Percentiles rank a stretch among this genome's conserved stretches.
phyloP scores from a whole-genome alignment of 148 eudicot genomes.

The Nepenthes mirabilis region DNA sequence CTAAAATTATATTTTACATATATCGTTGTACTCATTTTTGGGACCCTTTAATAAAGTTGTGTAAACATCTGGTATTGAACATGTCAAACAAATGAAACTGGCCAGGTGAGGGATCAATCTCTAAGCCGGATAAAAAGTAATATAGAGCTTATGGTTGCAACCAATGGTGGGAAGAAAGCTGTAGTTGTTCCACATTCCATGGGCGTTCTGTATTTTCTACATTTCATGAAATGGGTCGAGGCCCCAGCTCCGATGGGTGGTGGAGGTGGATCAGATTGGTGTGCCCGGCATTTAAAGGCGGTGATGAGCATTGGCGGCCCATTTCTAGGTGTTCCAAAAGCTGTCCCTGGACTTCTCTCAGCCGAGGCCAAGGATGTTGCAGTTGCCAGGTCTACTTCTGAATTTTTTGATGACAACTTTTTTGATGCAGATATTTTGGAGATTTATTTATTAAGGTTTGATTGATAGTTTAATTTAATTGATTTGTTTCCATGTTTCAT shows the following conservation, averaged over 20 bases:
- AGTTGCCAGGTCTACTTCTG: conserved; percentile 55
- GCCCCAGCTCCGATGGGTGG: conserved; percentile 99
- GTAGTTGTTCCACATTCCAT: conserved; percentile 93
- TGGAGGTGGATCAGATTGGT: conserved; percentile 93
- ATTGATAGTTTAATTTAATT: too few relatives aligned
- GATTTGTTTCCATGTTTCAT: too few relatives aligned
- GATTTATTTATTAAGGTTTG: too few relatives aligned
- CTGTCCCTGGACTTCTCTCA: conserved; percentile 83
- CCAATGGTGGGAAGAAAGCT: conserved; percentile 85
- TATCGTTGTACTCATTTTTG: too few relatives aligned
- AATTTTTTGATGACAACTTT: too few relatives aligned
- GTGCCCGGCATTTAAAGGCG: conserved; percentile 76
- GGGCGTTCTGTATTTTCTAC: conserved; percentile 89
- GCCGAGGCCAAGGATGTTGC: conserved; percentile 97
- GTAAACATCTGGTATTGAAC: conserved; percentile 1
- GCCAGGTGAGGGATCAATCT: conserved; percentile 84
- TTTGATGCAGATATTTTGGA: too few relatives aligned
- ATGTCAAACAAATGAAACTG: conserved; percentile 10
- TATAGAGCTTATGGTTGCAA: conserved; percentile 88
- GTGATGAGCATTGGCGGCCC: conserved; percentile 97
- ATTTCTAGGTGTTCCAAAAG: conserved; percentile 89
- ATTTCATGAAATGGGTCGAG: conserved; percentile 99
- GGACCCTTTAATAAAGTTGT: not conserved
- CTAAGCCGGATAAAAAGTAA: conserved; percentile 79
- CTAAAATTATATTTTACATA: too few relatives aligned